A percentile compares a stretch with the other conserved stretches of the same genome.
Evolutionary conservation across 1,284 basidiomycete species (phyloP).

Genomic region (Puccinia horiana): DNA sequence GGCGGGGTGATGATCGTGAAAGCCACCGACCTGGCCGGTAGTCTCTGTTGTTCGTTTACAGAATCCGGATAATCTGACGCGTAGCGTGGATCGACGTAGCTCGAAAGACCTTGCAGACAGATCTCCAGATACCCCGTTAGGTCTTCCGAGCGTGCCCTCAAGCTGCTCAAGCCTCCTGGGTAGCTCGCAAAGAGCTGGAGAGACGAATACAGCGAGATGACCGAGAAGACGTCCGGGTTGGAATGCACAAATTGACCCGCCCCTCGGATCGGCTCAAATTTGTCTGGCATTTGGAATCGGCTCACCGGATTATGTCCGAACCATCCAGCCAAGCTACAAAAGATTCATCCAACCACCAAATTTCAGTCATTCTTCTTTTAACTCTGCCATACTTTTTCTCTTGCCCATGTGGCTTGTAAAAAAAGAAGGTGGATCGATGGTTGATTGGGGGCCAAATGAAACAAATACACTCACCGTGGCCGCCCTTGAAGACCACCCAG

Average conservation of each 20-base stretch:
- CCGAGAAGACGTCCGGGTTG: conserved; percentile 80
- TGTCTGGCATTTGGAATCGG: conserved; percentile 84
- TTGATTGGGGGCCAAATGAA: neutral
- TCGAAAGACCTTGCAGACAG: conserved; percentile 58
- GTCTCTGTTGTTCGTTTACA: conserved; percentile 48
- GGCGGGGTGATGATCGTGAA: conserved; percentile 87
- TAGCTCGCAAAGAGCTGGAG: conserved; percentile 70
- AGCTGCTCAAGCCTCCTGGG: conserved; percentile 40
- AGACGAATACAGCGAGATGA: conserved; percentile 76
- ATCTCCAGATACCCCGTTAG: conserved; percentile 44
- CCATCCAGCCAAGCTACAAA: conserved; percentile 83
- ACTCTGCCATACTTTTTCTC: neutral
- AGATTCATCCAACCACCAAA: neutral
- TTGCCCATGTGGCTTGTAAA: neutral
- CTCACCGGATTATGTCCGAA: conserved; percentile 89
- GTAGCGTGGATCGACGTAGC: conserved; percentile 55
- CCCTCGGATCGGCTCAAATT: conserved; percentile 78
- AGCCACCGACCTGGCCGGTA: conserved; percentile 58
- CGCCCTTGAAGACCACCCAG: conserved; percentile 56
- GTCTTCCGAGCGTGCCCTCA: conserved; percentile 19
- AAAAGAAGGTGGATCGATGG: too few species aligned
- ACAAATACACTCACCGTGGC: too few species aligned
- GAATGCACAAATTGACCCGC: conserved; percentile 95
- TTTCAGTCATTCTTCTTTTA: neutral
- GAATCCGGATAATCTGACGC: conserved; percentile 54